These are phyloP conservation scores for Colletotrichum australisinense DNA, from an alignment of 2,329 filamentous ascomycete species.

Conservation along the genomic window DNA sequence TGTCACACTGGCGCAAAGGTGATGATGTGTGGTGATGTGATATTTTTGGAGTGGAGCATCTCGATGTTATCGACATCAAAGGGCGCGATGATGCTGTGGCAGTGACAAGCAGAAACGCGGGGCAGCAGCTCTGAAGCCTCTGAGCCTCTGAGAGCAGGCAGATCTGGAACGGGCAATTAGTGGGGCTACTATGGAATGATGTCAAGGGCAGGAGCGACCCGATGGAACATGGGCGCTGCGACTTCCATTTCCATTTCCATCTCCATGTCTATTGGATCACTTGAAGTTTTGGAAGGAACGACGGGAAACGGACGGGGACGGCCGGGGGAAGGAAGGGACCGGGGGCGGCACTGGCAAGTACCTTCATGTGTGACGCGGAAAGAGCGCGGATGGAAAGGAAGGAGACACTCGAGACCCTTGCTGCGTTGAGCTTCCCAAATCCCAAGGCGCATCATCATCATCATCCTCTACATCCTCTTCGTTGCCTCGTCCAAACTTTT, in stretches of 20 bases:
- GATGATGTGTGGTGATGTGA: constrained; percentile 4
- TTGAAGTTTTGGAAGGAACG: background rate
- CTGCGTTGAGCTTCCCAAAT: constrained; percentile 16
- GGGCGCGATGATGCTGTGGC: constrained; percentile 19
- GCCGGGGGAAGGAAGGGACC: background rate
- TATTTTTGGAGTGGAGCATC: constrained; percentile 11
- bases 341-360: background rate
- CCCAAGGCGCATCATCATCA: background rate
- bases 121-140: background rate
- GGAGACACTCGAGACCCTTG: constrained; percentile 25
- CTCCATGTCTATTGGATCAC: too few relatives aligned
- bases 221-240: background rate
- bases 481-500: background rate
- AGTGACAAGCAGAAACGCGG: background rate
- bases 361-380: background rate
- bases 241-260: background rate
- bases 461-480: background rate
- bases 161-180: constrained; percentile 26
- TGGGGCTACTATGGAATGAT: constrained; percentile 16
- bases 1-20: background rate
- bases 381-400: background rate
- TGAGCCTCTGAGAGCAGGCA: background rate
- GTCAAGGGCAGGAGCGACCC: constrained; percentile 14
- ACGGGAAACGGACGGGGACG: constrained; percentile 2
- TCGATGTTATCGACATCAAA: constrained; percentile 15